Conservation (phyloP, 352 stramenopile species). For the Phytophthora gonapodyides region DNA sequence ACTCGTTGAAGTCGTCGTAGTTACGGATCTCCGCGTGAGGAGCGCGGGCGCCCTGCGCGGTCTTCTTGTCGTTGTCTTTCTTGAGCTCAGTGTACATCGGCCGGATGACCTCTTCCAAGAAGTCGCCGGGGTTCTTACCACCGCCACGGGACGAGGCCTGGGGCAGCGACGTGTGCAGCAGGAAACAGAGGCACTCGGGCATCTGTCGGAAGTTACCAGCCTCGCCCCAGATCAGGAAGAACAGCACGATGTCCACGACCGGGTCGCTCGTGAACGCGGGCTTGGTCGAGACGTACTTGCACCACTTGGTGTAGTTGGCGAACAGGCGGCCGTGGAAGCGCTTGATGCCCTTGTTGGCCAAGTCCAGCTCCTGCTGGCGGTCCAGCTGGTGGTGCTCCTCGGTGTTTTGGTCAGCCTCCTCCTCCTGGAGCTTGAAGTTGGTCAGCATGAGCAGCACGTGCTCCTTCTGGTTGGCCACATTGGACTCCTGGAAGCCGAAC, state of each 20-base stretch:
- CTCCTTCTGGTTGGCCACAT: slow-evolving; percentile 78
- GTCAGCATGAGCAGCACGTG: slow-evolving; percentile 81
- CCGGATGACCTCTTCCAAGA: slow-evolving; percentile 76
- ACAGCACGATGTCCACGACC: slow-evolving; percentile 77
- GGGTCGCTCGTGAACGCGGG: slow-evolving; percentile 79
- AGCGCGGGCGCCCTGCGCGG: slow-evolving; percentile 69
- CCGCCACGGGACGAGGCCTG: slow-evolving; percentile 63
- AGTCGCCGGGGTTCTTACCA: slow-evolving; percentile 68
- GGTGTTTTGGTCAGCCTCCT: slow-evolving; percentile 37
- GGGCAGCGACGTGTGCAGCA: slow-evolving; percentile 78
- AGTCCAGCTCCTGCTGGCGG: slow-evolving; percentile 68
- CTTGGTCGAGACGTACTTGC: slow-evolving; percentile 85
- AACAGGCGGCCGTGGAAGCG: slow-evolving; percentile 81
- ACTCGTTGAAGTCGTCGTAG: slow-evolving; percentile 92
- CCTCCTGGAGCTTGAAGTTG: slow-evolving; percentile 82
- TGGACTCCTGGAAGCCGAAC: slow-evolving; percentile 96
- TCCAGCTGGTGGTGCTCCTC: slow-evolving; percentile 55
- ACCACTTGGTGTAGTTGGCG: slow-evolving; percentile 89
- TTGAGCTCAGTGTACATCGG: slow-evolving; percentile 85
- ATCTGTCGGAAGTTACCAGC: slow-evolving; percentile 85
- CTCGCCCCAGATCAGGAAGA: slow-evolving; percentile 89
- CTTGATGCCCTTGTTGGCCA: slow-evolving; percentile 77
- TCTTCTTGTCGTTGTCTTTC: slow-evolving; percentile 91
- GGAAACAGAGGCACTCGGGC: slow-evolving; percentile 80
- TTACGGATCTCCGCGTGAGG: slow-evolving; percentile 81